Percentiles rank a stretch among this genome's conserved stretches.
Conservation (phyloP, 2,329 filamentous ascomycete genomes). For the Aspergillus carbonarius region DNA sequence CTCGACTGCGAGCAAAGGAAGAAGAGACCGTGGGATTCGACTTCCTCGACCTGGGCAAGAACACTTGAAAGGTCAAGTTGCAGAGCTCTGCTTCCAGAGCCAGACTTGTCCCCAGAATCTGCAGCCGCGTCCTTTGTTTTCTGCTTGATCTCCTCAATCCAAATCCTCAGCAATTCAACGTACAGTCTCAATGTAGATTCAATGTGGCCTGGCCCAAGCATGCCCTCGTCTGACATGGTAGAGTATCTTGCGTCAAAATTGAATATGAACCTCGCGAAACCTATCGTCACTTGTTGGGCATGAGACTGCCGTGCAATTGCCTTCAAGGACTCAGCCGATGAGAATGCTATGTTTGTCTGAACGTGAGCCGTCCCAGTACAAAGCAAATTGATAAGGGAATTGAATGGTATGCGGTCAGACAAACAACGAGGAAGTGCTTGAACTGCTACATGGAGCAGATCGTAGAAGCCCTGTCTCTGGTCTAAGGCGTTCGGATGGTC, state of each 20-base stretch:
- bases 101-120: slow-evolving; percentile 62
- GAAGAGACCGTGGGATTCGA: slow-evolving; percentile 94
- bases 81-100: slow-evolving; percentile 67
- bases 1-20: slow-evolving; percentile 96
- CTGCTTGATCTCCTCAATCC: slow-evolving; percentile 93
- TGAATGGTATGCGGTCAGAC: slow-evolving; percentile 86
- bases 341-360: slow-evolving; percentile 85
- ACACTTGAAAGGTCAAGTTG: slow-evolving; percentile 84
- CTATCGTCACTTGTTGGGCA: slow-evolving; percentile 92
- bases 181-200: slow-evolving; percentile 91
- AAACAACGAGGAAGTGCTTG: slow-evolving; percentile 93
- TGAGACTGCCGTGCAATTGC: slow-evolving; percentile 91
- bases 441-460: slow-evolving; percentile 90
- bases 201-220: slow-evolving; percentile 91
- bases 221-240: slow-evolving; percentile 96
- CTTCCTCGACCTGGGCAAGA: slow-evolving; percentile 91
- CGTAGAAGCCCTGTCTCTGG: slow-evolving; percentile 92
- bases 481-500: slow-evolving; percentile 72
- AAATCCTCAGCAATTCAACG: slow-evolving; percentile 89
- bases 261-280: slow-evolving; percentile 96
- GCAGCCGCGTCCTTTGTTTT: slow-evolving; percentile 73
- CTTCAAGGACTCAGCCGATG: slow-evolving; percentile 89
- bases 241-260: slow-evolving; percentile 97
- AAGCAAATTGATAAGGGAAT: slow-evolving; percentile 86
- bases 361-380: slow-evolving; percentile 97